phyloP scores from a whole-genome alignment of 2,329 filamentous ascomycete genomes.

The Paracoccidioides brasiliensis region DNA sequence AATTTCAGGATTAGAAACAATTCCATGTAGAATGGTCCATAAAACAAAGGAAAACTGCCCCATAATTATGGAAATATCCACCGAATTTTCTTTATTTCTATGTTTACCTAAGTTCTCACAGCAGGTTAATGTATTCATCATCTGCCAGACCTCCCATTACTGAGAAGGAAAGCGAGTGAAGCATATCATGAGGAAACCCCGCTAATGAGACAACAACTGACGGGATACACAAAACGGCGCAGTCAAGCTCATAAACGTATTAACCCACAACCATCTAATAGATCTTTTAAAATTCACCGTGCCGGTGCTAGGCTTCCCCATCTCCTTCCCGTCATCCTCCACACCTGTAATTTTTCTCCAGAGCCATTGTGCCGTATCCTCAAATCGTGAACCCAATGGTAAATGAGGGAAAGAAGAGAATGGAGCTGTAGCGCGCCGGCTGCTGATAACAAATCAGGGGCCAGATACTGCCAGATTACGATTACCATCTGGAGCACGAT shows the following conservation, averaged over 20 bases:
- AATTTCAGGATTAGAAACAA: no score
- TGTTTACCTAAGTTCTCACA: no score
- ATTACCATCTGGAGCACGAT: constrained; percentile 14
- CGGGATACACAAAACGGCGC: background rate
- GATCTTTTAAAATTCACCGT: background rate
- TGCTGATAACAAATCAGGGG: constrained; percentile 7
- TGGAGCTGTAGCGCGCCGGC: constrained; percentile 6
- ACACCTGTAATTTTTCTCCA: constrained; percentile 7
- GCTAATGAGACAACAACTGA: background rate
- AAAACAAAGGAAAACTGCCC: no score
- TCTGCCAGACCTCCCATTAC: no score
- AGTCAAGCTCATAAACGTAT: background rate
- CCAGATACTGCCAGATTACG: constrained; percentile 13
- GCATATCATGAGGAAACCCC: background rate
- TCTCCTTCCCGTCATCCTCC: no score
- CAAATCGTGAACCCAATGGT: constrained; percentile 17
- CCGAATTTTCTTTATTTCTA: no score
- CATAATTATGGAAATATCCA: no score
- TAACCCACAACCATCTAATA: background rate
- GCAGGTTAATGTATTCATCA: no score
- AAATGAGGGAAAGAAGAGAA: constrained; percentile 16
- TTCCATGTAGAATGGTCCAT: no score
- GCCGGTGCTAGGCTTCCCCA: background rate
- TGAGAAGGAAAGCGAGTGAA: background rate
- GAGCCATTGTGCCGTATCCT: constrained; percentile 16